Evolutionary conservation across 2,329 filamentous ascomycete genomes (phyloP).

Genomic region (Colletotrichum musae): DNA sequence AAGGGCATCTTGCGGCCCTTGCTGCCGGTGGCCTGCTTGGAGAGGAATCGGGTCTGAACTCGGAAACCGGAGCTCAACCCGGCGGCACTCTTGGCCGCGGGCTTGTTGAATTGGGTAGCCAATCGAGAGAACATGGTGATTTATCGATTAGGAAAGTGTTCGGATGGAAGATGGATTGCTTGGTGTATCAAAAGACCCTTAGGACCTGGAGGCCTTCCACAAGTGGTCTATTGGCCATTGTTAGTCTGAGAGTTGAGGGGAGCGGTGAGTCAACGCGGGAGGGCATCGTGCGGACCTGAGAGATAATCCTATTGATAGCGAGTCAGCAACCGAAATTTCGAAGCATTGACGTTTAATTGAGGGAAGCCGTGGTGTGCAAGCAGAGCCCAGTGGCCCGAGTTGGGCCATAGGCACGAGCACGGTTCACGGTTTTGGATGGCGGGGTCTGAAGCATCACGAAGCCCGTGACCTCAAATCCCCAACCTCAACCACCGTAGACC

Average conservation of each 20-base stretch:
- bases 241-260: conserved; percentile 47
- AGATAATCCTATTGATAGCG: conserved; percentile 75
- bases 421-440: conserved; percentile 32
- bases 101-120: conserved; percentile 66
- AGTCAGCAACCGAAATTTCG: conserved; percentile 56
- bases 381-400: conserved; percentile 17
- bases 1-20: conserved; percentile 78
- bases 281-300: conserved; percentile 71
- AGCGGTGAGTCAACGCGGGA: conserved; percentile 59
- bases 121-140: conserved; percentile 74
- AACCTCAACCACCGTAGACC: not conserved
- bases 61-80: conserved; percentile 50
- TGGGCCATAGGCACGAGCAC: conserved; percentile 28
- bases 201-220: conserved; percentile 67
- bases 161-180: conserved; percentile 14
- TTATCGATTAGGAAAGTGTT: conserved; percentile 5
- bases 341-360: conserved; percentile 6
- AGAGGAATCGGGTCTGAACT: conserved; percentile 55
- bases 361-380: conserved; percentile 12
- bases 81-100: conserved; percentile 62
- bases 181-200: conserved; percentile 49
- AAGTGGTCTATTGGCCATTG: conserved; percentile 62
- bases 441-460: conserved; percentile 35
- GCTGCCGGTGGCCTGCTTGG: conserved; percentile 68
- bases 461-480: conserved; percentile 13